Evolutionary conservation across 2,329 filamentous ascomycete genomes (phyloP).

Genomic region (Leptographium galeiforme): DNA sequence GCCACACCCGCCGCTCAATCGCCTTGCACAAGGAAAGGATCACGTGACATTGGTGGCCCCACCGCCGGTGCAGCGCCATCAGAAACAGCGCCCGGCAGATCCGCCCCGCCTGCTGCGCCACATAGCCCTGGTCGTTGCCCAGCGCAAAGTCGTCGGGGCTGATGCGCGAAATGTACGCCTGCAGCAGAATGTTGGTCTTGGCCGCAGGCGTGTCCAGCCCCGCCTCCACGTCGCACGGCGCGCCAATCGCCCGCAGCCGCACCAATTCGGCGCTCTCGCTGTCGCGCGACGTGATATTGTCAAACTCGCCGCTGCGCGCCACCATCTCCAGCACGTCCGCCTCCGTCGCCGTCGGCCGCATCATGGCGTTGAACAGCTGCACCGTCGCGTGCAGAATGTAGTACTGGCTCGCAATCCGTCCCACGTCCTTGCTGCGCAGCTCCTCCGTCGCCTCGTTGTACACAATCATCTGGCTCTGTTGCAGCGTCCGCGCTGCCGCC

Average conservation of each 20-base stretch:
- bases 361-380: constrained; percentile 92
- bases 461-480: constrained; percentile 96
- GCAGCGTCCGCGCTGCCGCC: constrained; percentile 73
- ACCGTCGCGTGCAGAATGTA: constrained; percentile 91
- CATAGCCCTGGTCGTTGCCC: constrained; percentile 82
- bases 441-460: constrained; percentile 94
- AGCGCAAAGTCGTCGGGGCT: constrained; percentile 89
- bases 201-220: constrained; percentile 58
- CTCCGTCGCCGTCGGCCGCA: constrained; percentile 74
- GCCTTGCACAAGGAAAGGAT: constrained; percentile 88
- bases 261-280: constrained; percentile 80
- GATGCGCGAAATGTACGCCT: constrained; percentile 82
- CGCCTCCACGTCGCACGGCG: constrained; percentile 70
- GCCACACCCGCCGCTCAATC: constrained; percentile 92
- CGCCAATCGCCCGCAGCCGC: constrained; percentile 54
- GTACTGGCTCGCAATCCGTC: constrained; percentile 91
- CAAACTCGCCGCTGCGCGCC: constrained; percentile 93
- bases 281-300: constrained; percentile 89
- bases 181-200: constrained; percentile 91
- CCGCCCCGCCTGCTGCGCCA: constrained; percentile 87
- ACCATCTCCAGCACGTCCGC: constrained; percentile 94
- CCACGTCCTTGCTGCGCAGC: constrained; percentile 84
- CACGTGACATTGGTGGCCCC: constrained; percentile 91
- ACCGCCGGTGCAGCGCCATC: constrained; percentile 88
- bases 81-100: constrained; percentile 94